Percentiles rank a stretch among this genome's conserved stretches.
These are phyloP conservation scores for Aphanomyces stellatus DNA, from an alignment of 352 stramenopile genomes.

Conservation along the genomic window DNA sequence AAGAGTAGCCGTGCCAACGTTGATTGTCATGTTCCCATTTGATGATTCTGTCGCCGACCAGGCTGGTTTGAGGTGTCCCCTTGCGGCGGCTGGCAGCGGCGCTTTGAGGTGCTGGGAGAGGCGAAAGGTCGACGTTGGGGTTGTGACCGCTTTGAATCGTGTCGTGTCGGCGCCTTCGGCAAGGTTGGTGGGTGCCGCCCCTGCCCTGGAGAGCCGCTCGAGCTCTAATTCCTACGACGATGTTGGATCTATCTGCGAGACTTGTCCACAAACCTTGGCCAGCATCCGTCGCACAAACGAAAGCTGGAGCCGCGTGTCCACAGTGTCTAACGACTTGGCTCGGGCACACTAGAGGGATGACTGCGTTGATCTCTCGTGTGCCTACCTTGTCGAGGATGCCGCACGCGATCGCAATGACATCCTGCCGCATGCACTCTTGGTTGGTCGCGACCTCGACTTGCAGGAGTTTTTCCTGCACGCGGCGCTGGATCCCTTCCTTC, in stretches of 20 bases:
- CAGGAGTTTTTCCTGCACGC: neutral
- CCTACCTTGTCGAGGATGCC: neutral
- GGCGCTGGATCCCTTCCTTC: neutral
- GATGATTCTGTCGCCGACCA: too few species aligned
- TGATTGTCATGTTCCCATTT: too few species aligned
- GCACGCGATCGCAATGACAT: neutral
- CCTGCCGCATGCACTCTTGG: neutral
- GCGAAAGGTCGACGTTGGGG: neutral
- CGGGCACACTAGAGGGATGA: neutral
- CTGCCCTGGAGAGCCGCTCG: neutral
- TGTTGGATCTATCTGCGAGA: neutral
- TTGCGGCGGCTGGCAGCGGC: neutral
- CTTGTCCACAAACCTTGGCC: neutral
- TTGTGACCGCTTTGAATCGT: too few species aligned
- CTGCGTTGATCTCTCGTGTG: neutral
- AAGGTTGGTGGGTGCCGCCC: neutral
- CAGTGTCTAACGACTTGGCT: slow-evolving; percentile 3
- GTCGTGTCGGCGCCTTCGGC: too few species aligned
- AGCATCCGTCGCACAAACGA: slow-evolving; percentile 3
- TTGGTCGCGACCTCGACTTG: neutral
- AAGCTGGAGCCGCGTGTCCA: neutral
- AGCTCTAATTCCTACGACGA: neutral
- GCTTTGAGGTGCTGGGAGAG: neutral
- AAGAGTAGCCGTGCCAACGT: too few species aligned
- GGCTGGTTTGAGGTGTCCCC: neutral